Evolutionary conservation across 257 asterid genomes (phyloP).

Genomic region (Solanum neorickii): DNA sequence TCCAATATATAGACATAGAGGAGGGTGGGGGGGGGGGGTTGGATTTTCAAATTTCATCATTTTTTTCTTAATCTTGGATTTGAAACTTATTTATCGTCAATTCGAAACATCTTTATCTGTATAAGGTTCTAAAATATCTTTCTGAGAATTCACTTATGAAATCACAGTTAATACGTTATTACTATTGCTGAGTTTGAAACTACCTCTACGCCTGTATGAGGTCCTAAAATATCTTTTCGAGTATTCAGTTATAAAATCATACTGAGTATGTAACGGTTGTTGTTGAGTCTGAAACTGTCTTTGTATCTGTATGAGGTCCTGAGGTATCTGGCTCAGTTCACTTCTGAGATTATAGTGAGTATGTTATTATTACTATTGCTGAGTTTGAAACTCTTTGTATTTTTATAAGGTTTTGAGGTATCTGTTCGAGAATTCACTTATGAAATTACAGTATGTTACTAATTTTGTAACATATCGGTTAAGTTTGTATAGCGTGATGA

Average conservation of each 20-base stretch:
- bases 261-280: no score
- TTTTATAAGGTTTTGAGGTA: no score
- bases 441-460: not conserved
- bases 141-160: fast-evolving
- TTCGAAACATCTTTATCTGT: no score
- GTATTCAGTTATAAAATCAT: no score
- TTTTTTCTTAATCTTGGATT: not conserved
- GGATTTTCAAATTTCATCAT: not conserved
- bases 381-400: not conserved
- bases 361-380: no score
- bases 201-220: not conserved
- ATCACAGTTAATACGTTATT: fast-evolving
- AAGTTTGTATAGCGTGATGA: not conserved
- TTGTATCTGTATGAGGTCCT: no score
- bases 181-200: not conserved
- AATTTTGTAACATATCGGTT: not conserved
- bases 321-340: not conserved
- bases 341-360: not conserved
- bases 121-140: no score
- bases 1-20: not conserved
- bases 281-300: no score
- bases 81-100: not conserved
- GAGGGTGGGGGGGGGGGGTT: not conserved
- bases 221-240: no score
- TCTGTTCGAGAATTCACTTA: not conserved